Evolutionary conservation across 306 rosid genomes (phyloP).

Genomic region (Castanea crenata): DNA sequence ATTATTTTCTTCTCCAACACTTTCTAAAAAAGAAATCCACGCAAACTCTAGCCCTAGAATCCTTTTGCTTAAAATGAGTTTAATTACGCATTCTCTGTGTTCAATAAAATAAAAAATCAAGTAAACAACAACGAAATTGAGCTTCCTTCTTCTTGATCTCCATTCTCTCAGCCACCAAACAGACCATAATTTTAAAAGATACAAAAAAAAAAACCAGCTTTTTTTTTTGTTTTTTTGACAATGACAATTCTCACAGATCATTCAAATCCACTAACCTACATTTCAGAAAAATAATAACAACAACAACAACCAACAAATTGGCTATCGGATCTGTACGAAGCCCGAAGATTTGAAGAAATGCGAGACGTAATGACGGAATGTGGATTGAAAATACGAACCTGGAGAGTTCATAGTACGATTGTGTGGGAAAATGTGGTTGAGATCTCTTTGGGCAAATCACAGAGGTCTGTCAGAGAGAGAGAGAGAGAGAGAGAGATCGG

Average conservation of each 20-base stretch:
- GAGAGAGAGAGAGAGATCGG: neutral
- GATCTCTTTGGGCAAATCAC: neutral
- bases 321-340: constrained; percentile 32
- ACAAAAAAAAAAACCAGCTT: neutral
- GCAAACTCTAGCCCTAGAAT: constrained; percentile 6
- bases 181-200: neutral
- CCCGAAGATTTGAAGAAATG: constrained; percentile 28
- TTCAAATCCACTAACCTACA: no score
- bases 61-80: neutral
- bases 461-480: constrained; percentile 16
- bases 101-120: neutral
- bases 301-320: neutral
- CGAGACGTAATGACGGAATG: neutral
- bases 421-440: neutral
- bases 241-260: neutral
- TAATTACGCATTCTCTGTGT: neutral
- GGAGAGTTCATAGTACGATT: neutral
- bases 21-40: constrained; percentile 2
- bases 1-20: constrained; percentile 21
- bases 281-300: neutral
- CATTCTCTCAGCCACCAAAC: constrained; percentile 15
- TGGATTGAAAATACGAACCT: neutral
- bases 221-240: neutral
- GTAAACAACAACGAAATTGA: neutral
- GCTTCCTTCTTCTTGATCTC: neutral